Evolutionary conservation across 352 stramenopile species (phyloP), one percentile per base, ranked within the genome.

Genomic region (Elongisporangium senticosum): DNA sequence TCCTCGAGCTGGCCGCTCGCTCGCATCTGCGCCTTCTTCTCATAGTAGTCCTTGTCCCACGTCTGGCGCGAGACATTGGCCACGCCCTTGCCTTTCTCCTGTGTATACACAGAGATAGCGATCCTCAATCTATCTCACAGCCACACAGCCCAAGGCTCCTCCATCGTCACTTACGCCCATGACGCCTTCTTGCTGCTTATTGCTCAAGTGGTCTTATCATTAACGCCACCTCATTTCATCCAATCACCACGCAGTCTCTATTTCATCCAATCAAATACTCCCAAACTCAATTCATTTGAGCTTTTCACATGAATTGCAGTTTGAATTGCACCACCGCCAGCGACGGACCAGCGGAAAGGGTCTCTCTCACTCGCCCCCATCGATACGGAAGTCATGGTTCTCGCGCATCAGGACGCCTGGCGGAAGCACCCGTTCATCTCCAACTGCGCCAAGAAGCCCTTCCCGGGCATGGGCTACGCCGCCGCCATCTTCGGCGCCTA

Each of bases 321-420:
- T 56, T 8, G 43, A 63, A 67, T 67, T 63, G 58, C 62, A 54
- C 60, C 64, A 59, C 64, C 59, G 61, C 64, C 61, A 28, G 57
- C 22, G 51, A 66, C 51, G 55, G 28, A 20, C 37, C 24, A 49
- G 49, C 20, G 43, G 23, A 56, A 21, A 21, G 48, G n/a, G 48
- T 24, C 48, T 24, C 21, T 24, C 48, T 24, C 21, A 21, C 21
- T 51, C 48, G 48, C 48, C 48, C 21, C 48, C 48, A 24, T 56
- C 22, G 22, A 7, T 21, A 26, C 6, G 23, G 7, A 23, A 50
- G 73, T 23, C 47, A 95, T 95, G 85, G 85, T 95, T 77, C 77
- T 95, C 70, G 75, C 81, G 21, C 77, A 89, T 58, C 85, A 95
- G 73, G 85, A 95, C 81, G 85, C 85, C 56, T 95, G 85, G 85